Base-by-base conservation (phyloP, 2,329 filamentous ascomycete genomes). In the Penicillium thymicola region DNA sequence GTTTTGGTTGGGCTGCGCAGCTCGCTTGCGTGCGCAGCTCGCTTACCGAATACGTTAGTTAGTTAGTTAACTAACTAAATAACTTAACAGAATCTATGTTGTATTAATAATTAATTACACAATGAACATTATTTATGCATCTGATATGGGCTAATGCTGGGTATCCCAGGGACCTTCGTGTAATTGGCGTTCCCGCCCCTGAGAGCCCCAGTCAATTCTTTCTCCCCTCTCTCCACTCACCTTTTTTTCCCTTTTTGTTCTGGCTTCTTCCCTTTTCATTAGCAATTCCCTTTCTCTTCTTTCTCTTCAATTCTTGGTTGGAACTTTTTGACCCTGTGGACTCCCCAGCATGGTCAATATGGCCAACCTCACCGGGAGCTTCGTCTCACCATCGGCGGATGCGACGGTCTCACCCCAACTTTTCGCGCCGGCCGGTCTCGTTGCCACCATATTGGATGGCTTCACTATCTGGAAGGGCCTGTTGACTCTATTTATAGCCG, bases 381-480 rank as follows among this genome's bases (percentile, higher is more conserved):
- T 90, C 67, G 82, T 83, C 67, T 90, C 89, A 72, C 85, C 87
- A 47, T 73, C 87, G 72, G 87, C 87, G 60, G 83, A 82, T 72
- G 81, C 85, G 68, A 84, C 75, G 18, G 74, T 88, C 50, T 80
- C 82, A 45, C 79, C 82, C 42, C 81, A 84, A 63, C 70, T 88
- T 61, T 69, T 71, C 38, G 70, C 72, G 51, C 67, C 75, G 45
- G 67, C 72, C 5, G 76, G 77, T 75, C 76, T 79, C 68, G 81
- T 76, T 68, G 86, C 76, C 79, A 82, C 70, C 67, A 75, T 75
- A 67, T 86, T 78, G 64, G 79, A 84, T 65, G 83, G 83, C 57
- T 78, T 85, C 55, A 85, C 83, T 66, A 72, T 82, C 74, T 85
- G 85, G 80, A 87, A 87, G 59, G 80, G 91, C 63, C 65, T 89